Percentiles rank a stretch among this genome's conserved stretches.
phyloP scores from a whole-genome alignment of 164 flowering plant genomes.

The Vitis rupestris region DNA sequence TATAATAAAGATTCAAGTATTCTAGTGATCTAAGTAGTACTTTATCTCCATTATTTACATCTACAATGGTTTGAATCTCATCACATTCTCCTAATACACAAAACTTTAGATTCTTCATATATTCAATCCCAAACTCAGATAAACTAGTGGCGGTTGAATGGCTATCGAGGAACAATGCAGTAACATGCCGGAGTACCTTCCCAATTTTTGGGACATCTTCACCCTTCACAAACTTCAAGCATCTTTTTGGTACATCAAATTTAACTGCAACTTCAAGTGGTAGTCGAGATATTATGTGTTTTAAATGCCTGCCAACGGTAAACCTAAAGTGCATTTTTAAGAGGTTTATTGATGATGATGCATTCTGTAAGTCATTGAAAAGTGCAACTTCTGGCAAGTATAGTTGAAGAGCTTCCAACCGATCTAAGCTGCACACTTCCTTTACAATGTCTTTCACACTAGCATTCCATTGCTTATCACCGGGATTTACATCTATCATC shows the following conservation, averaged over 20 bases:
- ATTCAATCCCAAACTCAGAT: slow-evolving; percentile 10
- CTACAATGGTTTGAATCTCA: slow-evolving; percentile 9
- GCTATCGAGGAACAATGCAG: slow-evolving; percentile 9
- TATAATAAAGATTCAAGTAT: slow-evolving; percentile 3
- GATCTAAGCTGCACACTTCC: no score
- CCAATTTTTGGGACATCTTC: background rate
- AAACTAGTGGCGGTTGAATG: slow-evolving; percentile 6
- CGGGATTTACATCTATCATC: no score
- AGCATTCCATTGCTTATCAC: no score
- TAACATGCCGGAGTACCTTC: background rate
- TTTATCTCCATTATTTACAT: background rate
- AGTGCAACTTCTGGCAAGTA: no score
- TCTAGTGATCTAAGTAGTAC: background rate
- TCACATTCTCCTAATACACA: slow-evolving; percentile 18
- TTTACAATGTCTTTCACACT: no score
- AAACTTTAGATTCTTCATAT: slow-evolving; percentile 2
- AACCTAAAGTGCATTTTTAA: background rate
- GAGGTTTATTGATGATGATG: no score
- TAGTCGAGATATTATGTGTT: background rate
- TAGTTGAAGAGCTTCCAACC: no score
- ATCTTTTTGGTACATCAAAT: background rate
- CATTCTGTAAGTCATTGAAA: no score
- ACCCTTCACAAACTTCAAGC: slow-evolving; percentile 6
- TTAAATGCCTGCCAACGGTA: slow-evolving; percentile 6
- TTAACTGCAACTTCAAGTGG: background rate